Evolutionary conservation across 2,329 filamentous ascomycete species (phyloP), one percentile per base, ranked within the genome.

Genomic region (Fusarium sp.): DNA sequence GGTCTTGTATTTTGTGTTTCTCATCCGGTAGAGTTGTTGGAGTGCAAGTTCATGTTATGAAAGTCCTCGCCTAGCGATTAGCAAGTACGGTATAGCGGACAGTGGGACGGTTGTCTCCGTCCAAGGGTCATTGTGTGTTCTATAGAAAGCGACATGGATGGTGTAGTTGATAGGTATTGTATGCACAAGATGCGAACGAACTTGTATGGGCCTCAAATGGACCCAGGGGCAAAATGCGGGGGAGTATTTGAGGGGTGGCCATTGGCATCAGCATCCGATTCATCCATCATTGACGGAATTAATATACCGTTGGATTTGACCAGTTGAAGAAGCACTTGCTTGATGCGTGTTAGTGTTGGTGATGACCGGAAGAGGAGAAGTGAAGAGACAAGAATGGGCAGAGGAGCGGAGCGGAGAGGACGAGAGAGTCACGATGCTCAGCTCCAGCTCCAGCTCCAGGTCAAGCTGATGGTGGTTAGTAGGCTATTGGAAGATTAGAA

Each of bases 371-470:
- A 54, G 59, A 63, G 45, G 54, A 62, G 59, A 65, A 64, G 41
- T 16, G 53, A 66, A 41, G 53, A 54, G 34, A 48, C n/a, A 71
- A 66, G 62, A 67, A 67, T 24, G 27, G 18, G 49, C 58, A 56
- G 54, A 64, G 49, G 58, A 62, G 57, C 62, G 62, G 48, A 15
- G 48, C 60, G 45, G 51, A 60, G 34, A 56, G 25, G 62, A 64
- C n/a, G 5, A 20, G n/a, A 51, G 66, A 67, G 73, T 74, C 73
- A 75, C 71, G 73, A 74, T 75, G 67, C 56, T 68, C 29, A 29
- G 11, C 4, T 29, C 48, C 52, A 29, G 11, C 4, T 29, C 48
- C 52, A 34, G 20, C 49, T 63, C 62, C 16, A 29, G 29, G 29
- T 15, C 29, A 53, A 64, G 30, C 53, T 65, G 60, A 65, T 67